Percentiles rank a stretch among this genome's conserved stretches.
These are phyloP conservation scores for Magnolia kwangsiensis DNA, from an alignment of 164 flowering plant species.

Conservation along the genomic window DNA sequence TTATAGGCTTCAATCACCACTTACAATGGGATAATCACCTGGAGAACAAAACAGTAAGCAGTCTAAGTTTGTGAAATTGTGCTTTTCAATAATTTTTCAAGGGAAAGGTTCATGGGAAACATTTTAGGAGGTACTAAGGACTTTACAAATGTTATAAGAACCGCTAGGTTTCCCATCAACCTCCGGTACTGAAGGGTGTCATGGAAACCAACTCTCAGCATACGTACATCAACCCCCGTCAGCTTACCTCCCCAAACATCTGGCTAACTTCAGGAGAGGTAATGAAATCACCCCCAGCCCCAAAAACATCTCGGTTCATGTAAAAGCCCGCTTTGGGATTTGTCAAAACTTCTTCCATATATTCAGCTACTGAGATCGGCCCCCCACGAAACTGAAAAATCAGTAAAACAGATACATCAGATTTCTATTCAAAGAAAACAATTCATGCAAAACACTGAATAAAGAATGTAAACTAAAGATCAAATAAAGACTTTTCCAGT, in stretches of 20 bases:
- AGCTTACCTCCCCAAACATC: conserved; percentile 95
- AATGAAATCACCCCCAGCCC: conserved; percentile 87
- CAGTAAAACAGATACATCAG: background rate
- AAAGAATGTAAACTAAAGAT: background rate
- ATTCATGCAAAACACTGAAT: background rate
- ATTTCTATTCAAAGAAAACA: background rate
- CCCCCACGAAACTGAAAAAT: conserved; percentile 85
- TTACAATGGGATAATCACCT: background rate
- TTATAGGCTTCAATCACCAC: background rate
- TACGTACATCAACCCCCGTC: background rate
- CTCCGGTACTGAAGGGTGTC: background rate
- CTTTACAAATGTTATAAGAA: background rate
- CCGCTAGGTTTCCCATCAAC: background rate
- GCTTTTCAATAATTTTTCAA: background rate
- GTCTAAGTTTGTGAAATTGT: background rate
- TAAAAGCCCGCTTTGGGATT: conserved; percentile 91
- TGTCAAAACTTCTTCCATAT: conserved; percentile 95
- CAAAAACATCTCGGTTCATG: conserved; percentile 91
- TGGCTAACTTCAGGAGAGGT: conserved; percentile 99
- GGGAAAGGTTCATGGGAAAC: background rate
- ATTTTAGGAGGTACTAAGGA: no score
- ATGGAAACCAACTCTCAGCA: background rate
- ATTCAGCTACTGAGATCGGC: conserved; percentile 88
- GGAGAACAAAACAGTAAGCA: background rate
- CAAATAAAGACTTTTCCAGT: background rate